Evolutionary conservation across 2,329 filamentous ascomycete genomes (phyloP).

Genomic region (Colletotrichum sp.): DNA sequence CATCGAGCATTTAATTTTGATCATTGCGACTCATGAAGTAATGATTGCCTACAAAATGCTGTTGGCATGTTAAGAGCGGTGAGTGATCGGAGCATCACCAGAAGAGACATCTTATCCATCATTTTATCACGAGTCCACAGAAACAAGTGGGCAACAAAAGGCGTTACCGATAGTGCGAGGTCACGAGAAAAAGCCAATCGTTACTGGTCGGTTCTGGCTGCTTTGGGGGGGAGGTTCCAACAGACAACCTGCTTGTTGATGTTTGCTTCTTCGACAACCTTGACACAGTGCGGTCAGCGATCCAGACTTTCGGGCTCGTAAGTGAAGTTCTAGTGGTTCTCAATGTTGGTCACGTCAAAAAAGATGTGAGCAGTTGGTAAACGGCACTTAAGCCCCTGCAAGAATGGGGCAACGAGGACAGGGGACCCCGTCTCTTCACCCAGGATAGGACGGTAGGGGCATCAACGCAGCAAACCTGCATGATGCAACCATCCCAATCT

Average conservation of each 20-base stretch:
- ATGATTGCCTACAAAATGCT: background rate
- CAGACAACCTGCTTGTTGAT: background rate
- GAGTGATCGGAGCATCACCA: background rate
- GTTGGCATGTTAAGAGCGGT: background rate
- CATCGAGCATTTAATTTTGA: background rate
- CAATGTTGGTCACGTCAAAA: background rate
- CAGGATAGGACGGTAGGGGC: background rate
- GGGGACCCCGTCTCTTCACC: background rate
- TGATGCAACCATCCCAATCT: background rate
- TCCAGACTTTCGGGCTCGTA: background rate
- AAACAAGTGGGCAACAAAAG: background rate
- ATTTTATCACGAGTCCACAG: background rate
- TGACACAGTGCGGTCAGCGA: background rate
- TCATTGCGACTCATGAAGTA: background rate
- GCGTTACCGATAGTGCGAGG: background rate
- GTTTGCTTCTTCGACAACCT: background rate
- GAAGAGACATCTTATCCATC: background rate
- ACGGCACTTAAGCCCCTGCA: background rate
- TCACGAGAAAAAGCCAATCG: background rate
- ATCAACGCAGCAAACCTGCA: background rate
- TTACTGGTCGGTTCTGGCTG: background rate
- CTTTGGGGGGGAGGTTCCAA: background rate
- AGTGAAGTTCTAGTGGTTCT: background rate
- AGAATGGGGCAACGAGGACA: background rate
- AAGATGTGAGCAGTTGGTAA: background rate